A percentile compares a stretch with the other conserved stretches of the same genome.
Conservation (phyloP, 2,329 filamentous ascomycete genomes). For the Ophiostoma sp. region DNA sequence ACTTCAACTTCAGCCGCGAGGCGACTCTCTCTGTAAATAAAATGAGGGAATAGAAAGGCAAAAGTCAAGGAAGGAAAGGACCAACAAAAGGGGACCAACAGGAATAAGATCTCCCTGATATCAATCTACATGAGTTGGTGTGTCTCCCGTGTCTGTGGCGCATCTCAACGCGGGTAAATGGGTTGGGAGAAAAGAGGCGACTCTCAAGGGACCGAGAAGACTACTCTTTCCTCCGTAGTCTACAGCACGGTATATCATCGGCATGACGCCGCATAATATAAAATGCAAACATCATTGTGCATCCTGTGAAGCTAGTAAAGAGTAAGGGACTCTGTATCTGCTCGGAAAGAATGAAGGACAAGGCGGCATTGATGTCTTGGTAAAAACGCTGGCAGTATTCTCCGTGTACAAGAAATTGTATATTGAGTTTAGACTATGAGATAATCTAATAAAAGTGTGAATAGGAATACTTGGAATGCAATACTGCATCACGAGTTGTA, state of each 20-base stretch:
- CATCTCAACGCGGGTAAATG: neutral
- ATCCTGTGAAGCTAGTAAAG: neutral
- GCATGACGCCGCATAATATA: neutral
- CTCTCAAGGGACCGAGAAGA: neutral
- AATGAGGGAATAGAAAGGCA: neutral
- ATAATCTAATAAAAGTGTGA: neutral
- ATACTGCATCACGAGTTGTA: neutral
- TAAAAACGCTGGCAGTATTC: neutral
- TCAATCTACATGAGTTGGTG: neutral
- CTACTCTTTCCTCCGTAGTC: neutral
- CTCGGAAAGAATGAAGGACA: neutral
- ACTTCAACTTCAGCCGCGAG: neutral
- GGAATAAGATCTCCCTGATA: neutral
- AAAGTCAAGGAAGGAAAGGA: neutral
- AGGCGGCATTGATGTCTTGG: constrained; percentile 5
- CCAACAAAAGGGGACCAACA: neutral
- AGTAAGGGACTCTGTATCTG: neutral
- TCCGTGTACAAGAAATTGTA: neutral
- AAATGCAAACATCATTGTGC: neutral
- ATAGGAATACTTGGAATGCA: neutral
- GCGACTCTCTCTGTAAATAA: neutral
- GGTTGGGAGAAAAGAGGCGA: neutral
- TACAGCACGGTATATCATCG: neutral
- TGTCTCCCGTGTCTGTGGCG: neutral
- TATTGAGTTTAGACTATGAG: neutral